A percentile compares a stretch with the other conserved stretches of the same genome.
These are phyloP conservation scores for Danielia reshetovae DNA, from an alignment of 805 yeast genomes.

Conservation along the genomic window DNA sequence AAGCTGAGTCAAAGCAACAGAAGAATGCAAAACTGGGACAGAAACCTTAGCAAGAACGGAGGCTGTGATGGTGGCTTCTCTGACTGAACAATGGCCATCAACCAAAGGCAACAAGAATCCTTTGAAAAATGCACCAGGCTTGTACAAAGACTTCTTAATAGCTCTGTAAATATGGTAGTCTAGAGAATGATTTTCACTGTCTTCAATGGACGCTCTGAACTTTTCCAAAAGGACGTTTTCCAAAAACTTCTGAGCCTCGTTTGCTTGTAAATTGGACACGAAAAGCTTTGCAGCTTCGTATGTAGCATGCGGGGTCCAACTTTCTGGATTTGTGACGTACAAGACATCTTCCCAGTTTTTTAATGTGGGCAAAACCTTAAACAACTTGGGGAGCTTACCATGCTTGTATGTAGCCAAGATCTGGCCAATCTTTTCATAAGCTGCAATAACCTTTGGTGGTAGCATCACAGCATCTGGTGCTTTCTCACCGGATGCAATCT, in stretches of 20 bases:
- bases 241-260: conserved; percentile 84
- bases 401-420: conserved; percentile 86
- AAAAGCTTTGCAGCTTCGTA: conserved; percentile 94
- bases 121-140: conserved; percentile 96
- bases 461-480: conserved; percentile 72
- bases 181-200: conserved; percentile 68
- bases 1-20: conserved; percentile 88
- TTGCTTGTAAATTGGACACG: conserved; percentile 83
- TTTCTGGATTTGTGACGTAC: conserved; percentile 86
- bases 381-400: conserved; percentile 94
- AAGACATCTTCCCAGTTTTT: conserved; percentile 95
- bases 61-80: conserved; percentile 94
- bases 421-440: conserved; percentile 87
- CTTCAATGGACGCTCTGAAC: conserved; percentile 68
- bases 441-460: conserved; percentile 95
- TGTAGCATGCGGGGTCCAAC: conserved; percentile 93
- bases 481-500: conserved; percentile 17
- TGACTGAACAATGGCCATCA: conserved; percentile 80
- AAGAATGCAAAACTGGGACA: conserved; percentile 91
- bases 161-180: conserved; percentile 94
- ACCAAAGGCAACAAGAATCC: conserved; percentile 92
- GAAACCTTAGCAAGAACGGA: conserved; percentile 87
- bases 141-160: conserved; percentile 86
- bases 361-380: conserved; percentile 89
- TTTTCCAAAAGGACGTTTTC: conserved; percentile 64